Base-by-base conservation (phyloP, 495 filamentous ascomycete species). In the Podospora comata region DNA sequence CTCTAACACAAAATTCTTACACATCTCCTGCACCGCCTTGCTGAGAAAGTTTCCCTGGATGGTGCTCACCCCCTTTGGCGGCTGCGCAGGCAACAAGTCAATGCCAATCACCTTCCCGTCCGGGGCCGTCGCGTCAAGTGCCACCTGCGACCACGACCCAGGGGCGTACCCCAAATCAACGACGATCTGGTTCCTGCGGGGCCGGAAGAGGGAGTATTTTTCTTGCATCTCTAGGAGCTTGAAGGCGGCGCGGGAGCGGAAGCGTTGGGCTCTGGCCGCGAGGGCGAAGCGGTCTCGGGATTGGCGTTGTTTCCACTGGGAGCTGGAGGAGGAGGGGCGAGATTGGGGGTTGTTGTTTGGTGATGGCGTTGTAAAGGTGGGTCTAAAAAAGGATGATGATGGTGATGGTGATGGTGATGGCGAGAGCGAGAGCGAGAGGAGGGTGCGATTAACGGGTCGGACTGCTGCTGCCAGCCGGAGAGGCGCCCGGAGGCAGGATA, bases 91-190 rank as follows among this genome's bases (percentile, higher is more conserved):
- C 60, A 98, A 92, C 27, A 98, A 85, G 74, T 99, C 95, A 72
- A 99, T 92, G 7, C 95, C 95, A 19, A 99, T 75, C 15, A 99
- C 87, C 26, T 89, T 86, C 0, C 95, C 94, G 57, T 84, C 76
- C 0, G 95, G 94, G 65, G 84, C 79, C 2, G 91, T 96, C 5
- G 86, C 85, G 66, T 89, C 89, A 2, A 91, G 80, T 6, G 95
- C 96, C n/a, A 97, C 93, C 90, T 99, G 93, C 53, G 92, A 96
- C 95, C 95, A 99, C 23, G 87, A 90, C 0, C 96, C 95, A 18
- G 95, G 95, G 5, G 95, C 95, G 80, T 91, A 99, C 28, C 95
- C 95, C 70, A 96, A 81, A 77, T 99, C 95, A 44, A 99, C 89
- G 5, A 99, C 90, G 0, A 93, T 94, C 76, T 97, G 90, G 1